phyloP scores from a whole-genome alignment of 345 rosid species.

The Mercurialis annua region DNA sequence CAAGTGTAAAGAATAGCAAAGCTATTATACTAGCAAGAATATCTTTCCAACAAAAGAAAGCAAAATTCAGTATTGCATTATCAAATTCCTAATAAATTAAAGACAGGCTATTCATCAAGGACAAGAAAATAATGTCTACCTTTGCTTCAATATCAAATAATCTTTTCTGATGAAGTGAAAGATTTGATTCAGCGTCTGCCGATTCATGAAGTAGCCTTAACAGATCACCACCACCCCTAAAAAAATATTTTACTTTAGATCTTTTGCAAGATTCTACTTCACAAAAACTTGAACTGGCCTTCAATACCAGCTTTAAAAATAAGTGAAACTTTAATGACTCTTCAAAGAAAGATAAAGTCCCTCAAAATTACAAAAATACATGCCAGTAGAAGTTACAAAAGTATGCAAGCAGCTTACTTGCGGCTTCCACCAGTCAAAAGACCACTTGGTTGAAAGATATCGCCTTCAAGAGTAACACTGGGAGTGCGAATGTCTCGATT shows the following conservation, averaged over 20 bases:
- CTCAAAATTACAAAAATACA: not conserved
- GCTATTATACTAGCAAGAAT: not conserved
- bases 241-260: constrained; percentile 13
- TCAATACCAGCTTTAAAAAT: not conserved
- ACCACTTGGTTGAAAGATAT: constrained; percentile 92
- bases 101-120: not conserved
- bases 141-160: constrained; percentile 73
- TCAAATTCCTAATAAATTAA: not conserved
- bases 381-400: not conserved
- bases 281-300: constrained; percentile 10
- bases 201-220: constrained; percentile 78
- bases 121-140: constrained; percentile 37
- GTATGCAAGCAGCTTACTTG: constrained; percentile 40
- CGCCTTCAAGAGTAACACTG: constrained; percentile 95
- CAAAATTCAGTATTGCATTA: not conserved
- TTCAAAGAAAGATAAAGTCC: constrained; percentile 9
- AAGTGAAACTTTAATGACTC: not conserved
- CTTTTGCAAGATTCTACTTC: not conserved
- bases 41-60: not conserved
- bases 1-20: not conserved
- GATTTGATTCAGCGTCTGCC: constrained; percentile 74
- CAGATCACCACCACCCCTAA: constrained; percentile 85
- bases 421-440: constrained; percentile 98
- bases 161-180: constrained; percentile 57
- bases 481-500: constrained; percentile 61